A percentile compares a stretch with the other conserved stretches of the same genome.
These are phyloP conservation scores for Camelina sativa DNA, from an alignment of 345 rosid genomes.

Conservation along the genomic window DNA sequence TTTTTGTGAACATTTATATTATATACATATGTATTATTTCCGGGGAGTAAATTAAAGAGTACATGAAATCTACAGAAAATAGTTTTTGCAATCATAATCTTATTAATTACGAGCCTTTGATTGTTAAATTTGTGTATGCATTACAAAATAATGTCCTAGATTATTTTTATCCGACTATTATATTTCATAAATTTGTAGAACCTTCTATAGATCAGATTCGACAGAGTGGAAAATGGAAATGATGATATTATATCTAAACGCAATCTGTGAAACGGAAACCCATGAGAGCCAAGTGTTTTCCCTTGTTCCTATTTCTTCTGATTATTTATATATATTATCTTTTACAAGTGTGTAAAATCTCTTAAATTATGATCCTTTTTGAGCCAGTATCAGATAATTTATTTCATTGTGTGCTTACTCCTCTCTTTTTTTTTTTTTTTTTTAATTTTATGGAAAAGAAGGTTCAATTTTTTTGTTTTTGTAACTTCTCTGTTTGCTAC, in stretches of 20 bases:
- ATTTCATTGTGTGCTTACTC: slow-evolving; percentile 1
- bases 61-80: background rate
- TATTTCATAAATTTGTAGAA: background rate
- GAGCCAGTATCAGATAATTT: slow-evolving; percentile 11
- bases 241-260: background rate
- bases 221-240: no score
- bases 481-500: slow-evolving; percentile 27
- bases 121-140: background rate
- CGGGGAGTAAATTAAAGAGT: background rate
- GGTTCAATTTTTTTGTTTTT: background rate
- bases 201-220: background rate
- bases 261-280: slow-evolving; percentile 11
- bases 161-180: background rate
- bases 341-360: background rate
- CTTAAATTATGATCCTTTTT: background rate
- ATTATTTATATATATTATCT: slow-evolving; percentile 3
- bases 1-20: background rate
- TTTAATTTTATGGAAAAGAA: slow-evolving; percentile 13
- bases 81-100: background rate
- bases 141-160: background rate
- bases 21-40: background rate
- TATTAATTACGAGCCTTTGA: background rate
- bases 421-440: background rate
- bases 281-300: slow-evolving; percentile 14
- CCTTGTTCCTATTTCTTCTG: background rate